These are phyloP conservation scores for Nectriaceae sp. DNA, from an alignment of 2,329 filamentous ascomycete species.

Conservation along the genomic window DNA sequence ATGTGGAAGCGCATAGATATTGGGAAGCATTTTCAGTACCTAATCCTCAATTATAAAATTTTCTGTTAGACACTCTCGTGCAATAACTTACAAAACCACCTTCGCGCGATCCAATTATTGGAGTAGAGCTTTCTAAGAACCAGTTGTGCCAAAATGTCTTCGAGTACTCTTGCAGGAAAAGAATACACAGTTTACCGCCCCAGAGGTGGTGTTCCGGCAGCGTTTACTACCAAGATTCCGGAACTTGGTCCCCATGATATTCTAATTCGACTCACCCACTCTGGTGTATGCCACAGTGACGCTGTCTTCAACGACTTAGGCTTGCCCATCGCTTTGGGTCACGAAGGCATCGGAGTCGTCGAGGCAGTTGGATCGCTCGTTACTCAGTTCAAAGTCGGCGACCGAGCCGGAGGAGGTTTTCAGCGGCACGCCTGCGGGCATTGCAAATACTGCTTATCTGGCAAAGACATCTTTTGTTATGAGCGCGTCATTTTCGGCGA, in stretches of 20 bases:
- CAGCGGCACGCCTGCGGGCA: slow-evolving; percentile 50
- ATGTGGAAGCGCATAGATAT: too few relatives aligned
- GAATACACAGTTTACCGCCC: slow-evolving; percentile 9
- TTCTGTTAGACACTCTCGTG: too few relatives aligned
- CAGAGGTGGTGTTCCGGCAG: not conserved
- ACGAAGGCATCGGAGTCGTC: slow-evolving; percentile 53
- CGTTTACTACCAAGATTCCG: slow-evolving; percentile 2
- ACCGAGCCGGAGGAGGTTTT: slow-evolving; percentile 45
- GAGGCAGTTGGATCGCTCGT: slow-evolving; percentile 46
- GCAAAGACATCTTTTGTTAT: slow-evolving; percentile 13
- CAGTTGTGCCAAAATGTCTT: too few relatives aligned
- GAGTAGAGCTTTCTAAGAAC: too few relatives aligned
- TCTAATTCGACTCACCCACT: slow-evolving; percentile 14
- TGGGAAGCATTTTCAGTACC: too few relatives aligned
- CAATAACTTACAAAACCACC: too few relatives aligned
- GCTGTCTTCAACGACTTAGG: not conserved
- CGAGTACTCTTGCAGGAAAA: slow-evolving; percentile 4
- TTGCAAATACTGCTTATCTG: slow-evolving; percentile 47
- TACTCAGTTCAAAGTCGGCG: slow-evolving; percentile 44
- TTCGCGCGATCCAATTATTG: too few relatives aligned
- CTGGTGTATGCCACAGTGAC: slow-evolving; percentile 13
- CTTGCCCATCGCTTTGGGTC: slow-evolving; percentile 41
- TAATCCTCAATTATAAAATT: too few relatives aligned
- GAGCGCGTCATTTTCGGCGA: slow-evolving; percentile 12
- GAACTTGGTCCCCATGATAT: slow-evolving; percentile 12